Percentiles rank a stretch among this genome's conserved stretches.
phyloP scores from a whole-genome alignment of 192 early-diverging fungal genomes.

The Podila clonocystis region DNA sequence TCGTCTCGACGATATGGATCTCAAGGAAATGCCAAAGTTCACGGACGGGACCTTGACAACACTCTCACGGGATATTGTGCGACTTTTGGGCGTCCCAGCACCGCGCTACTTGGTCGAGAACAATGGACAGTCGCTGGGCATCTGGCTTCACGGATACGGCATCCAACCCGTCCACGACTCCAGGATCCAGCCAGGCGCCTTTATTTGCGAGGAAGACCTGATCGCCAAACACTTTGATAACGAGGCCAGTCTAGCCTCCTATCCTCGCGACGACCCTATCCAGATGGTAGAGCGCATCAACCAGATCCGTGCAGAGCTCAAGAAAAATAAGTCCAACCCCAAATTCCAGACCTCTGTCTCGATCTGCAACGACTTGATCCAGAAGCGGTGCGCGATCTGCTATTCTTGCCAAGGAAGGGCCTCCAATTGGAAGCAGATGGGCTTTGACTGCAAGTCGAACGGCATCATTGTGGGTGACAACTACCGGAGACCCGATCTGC shows the following conservation, averaged over 20 bases:
- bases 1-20: slow-evolving; percentile 45
- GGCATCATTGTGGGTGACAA: slow-evolving; percentile 47
- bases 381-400: slow-evolving; percentile 60
- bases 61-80: slow-evolving; percentile 60
- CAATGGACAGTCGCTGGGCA: slow-evolving; percentile 63
- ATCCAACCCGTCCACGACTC: slow-evolving; percentile 61
- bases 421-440: slow-evolving; percentile 63
- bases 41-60: slow-evolving; percentile 65
- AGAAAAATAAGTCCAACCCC: slow-evolving; percentile 49
- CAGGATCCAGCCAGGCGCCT: slow-evolving; percentile 60
- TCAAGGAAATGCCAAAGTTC: slow-evolving; percentile 55
- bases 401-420: slow-evolving; percentile 58
- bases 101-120: slow-evolving; percentile 60
- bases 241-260: slow-evolving; percentile 13
- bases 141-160: slow-evolving; percentile 64
- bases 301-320: slow-evolving; percentile 49
- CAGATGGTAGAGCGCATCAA: slow-evolving; percentile 56
- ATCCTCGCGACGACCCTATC: slow-evolving; percentile 37
- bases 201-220: slow-evolving; percentile 64
- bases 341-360: slow-evolving; percentile 27
- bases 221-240: slow-evolving; percentile 66
- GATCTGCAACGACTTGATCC: slow-evolving; percentile 48
- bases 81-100: slow-evolving; percentile 51
- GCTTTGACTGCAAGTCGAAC: slow-evolving; percentile 59
- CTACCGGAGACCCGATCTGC: slow-evolving; percentile 42